A percentile compares a stretch with the other conserved stretches of the same genome.
These are phyloP conservation scores for Candida patagonica DNA, from an alignment of 805 yeast species.

Conservation along the genomic window DNA sequence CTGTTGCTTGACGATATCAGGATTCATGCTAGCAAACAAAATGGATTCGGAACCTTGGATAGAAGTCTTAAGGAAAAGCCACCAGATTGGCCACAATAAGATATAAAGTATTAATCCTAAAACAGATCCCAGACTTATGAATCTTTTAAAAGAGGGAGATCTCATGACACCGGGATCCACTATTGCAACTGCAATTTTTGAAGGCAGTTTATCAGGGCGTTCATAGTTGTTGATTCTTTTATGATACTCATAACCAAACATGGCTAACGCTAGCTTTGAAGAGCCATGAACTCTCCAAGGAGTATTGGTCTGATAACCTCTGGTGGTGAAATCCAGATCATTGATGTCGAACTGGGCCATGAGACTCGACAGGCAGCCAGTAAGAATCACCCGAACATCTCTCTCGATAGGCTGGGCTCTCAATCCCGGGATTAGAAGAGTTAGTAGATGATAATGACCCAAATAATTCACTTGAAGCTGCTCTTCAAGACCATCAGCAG, in stretches of 20 bases:
- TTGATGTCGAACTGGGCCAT: constrained; percentile 54
- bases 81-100: constrained; percentile 70
- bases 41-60: constrained; percentile 73
- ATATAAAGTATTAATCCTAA: constrained; percentile 55
- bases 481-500: constrained; percentile 75
- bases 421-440: constrained; percentile 72
- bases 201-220: constrained; percentile 58
- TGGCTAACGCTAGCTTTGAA: constrained; percentile 64
- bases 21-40: constrained; percentile 59
- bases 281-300: constrained; percentile 79
- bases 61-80: constrained; percentile 69
- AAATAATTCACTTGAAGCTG: constrained; percentile 80
- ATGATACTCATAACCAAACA: constrained; percentile 77
- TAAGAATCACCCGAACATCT: constrained; percentile 75
- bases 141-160: constrained; percentile 74
- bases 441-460: constrained; percentile 72
- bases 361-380: constrained; percentile 71
- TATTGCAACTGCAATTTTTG: constrained; percentile 58
- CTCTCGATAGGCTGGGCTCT: constrained; percentile 90
- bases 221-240: constrained; percentile 47
- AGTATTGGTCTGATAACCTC: constrained; percentile 46
- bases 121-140: constrained; percentile 66
- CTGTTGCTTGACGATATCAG: constrained; percentile 40
- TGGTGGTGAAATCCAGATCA: constrained; percentile 54
- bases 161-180: constrained; percentile 93